phyloP scores from a whole-genome alignment of 495 filamentous ascomycete species.

The Talaromyces adpressus region DNA sequence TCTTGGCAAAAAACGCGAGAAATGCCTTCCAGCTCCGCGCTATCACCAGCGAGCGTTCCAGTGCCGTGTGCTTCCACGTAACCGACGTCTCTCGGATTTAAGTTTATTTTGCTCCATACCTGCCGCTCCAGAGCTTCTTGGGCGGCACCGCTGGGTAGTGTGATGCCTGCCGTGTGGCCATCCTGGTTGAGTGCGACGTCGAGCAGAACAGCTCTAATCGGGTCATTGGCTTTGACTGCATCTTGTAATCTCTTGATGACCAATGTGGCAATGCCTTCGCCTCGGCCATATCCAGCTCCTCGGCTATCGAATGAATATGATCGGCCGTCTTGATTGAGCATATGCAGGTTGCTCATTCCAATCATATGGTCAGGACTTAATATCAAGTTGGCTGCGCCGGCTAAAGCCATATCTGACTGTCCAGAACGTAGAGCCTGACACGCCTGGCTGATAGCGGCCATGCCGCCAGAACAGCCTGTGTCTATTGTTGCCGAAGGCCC shows the following conservation, averaged over 20 bases:
- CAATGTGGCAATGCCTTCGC: slow-evolving; percentile 25
- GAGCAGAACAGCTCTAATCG: slow-evolving; percentile 31
- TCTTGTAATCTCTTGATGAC: slow-evolving; percentile 30
- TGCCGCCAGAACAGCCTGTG: slow-evolving; percentile 22
- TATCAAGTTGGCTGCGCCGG: slow-evolving; percentile 39
- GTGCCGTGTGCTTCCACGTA: slow-evolving; percentile 36
- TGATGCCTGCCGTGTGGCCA: slow-evolving; percentile 22
- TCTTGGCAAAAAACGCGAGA: too few species aligned
- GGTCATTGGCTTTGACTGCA: slow-evolving; percentile 28
- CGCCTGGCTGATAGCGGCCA: slow-evolving; percentile 21
- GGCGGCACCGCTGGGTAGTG: slow-evolving; percentile 14
- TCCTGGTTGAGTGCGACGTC: slow-evolving; percentile 38
- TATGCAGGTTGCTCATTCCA: slow-evolving; percentile 1
- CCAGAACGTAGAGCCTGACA: slow-evolving; percentile 16
- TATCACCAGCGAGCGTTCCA: slow-evolving; percentile 13
- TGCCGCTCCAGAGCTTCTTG: slow-evolving; percentile 19
- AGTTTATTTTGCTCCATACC: slow-evolving; percentile 19
- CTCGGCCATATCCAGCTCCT: slow-evolving; percentile 31
- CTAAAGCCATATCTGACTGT: slow-evolving; percentile 32
- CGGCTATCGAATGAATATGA: slow-evolving; percentile 17
- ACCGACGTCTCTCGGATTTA: slow-evolving; percentile 11
- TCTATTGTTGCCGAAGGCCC: slow-evolving; percentile 28
- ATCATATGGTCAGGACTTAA: slow-evolving; percentile 16
- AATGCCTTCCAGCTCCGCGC: background rate
- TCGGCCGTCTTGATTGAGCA: background rate